Evolutionary conservation across 2,329 filamentous ascomycete genomes (phyloP).

Genomic region (Fusarium continuum): DNA sequence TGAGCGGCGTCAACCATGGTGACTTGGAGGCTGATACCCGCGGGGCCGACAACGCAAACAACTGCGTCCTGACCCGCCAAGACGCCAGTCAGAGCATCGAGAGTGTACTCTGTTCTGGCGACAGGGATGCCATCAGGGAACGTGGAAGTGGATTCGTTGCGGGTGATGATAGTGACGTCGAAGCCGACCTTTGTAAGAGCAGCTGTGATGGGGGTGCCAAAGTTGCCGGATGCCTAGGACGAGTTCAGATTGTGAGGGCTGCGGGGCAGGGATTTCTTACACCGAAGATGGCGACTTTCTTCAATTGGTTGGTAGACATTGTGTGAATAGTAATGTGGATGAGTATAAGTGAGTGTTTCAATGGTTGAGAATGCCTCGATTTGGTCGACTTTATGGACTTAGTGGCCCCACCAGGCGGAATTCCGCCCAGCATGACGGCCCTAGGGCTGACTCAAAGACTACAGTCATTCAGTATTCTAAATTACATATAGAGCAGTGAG

Average conservation of each 20-base stretch:
- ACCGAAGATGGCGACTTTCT: constrained; percentile 21
- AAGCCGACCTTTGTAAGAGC: constrained; percentile 23
- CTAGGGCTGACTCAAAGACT: not conserved
- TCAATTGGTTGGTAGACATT: constrained; percentile 9
- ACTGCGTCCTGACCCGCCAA: constrained; percentile 18
- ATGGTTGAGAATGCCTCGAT: not conserved
- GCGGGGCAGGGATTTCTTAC: not conserved
- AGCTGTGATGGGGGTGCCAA: constrained; percentile 28
- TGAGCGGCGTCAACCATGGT: constrained; percentile 29
- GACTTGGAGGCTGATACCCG: constrained; percentile 14
- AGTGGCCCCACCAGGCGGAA: constrained; percentile 19
- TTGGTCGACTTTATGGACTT: constrained; percentile 8
- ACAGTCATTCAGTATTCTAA: not conserved
- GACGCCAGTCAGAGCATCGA: not conserved
- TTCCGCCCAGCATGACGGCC: constrained; percentile 13
- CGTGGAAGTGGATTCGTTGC: constrained; percentile 21
- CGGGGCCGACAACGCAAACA: constrained; percentile 20
- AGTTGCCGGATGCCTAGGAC: constrained; percentile 31
- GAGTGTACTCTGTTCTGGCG: not conserved
- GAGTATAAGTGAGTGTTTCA: constrained; percentile 9
- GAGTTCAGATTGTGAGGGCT: not conserved
- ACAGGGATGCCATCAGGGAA: constrained; percentile 9
- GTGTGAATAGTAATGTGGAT: not conserved
- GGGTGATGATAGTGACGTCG: constrained; percentile 21
- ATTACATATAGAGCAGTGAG: not conserved